Conservation (phyloP, 495 filamentous ascomycete species). For the Hypoxylon intermedium region DNA sequence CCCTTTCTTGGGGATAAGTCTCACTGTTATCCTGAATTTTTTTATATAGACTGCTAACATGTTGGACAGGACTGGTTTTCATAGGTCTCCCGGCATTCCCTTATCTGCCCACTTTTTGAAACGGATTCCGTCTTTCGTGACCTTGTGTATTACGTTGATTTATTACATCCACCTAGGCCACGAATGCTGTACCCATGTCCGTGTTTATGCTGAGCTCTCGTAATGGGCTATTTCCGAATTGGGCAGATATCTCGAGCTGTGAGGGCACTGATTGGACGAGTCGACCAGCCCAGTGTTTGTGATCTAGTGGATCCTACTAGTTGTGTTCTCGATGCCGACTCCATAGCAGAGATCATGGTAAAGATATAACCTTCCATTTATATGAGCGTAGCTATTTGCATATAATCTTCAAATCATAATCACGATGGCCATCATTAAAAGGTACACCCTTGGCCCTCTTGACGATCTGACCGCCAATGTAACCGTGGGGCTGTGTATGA, state of each 20-base stretch:
- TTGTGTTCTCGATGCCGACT: no score
- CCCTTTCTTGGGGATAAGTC: constrained; percentile 73
- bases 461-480: no score
- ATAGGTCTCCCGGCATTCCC: constrained; percentile 12
- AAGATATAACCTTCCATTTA: no score
- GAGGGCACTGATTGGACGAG: constrained; percentile 4
- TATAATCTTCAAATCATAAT: no score
- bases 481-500: constrained; percentile 13
- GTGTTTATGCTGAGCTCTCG: no score
- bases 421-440: no score
- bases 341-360: no score
- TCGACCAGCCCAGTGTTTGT: background rate
- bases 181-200: constrained; percentile 11
- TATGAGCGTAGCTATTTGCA: no score
- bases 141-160: constrained; percentile 17
- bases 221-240: constrained; percentile 5
- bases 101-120: constrained; percentile 14
- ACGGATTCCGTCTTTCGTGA: no score
- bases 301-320: no score
- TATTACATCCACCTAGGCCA: constrained; percentile 24
- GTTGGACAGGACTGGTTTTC: constrained; percentile 12
- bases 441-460: no score
- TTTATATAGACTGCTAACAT: constrained; percentile 49
- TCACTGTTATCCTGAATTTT: constrained; percentile 32
- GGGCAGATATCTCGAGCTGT: background rate